A percentile compares a stretch with the other conserved stretches of the same genome.
phyloP scores from a whole-genome alignment of 2,329 filamentous ascomycete genomes.

The Colletotrichum nymphaeae region DNA sequence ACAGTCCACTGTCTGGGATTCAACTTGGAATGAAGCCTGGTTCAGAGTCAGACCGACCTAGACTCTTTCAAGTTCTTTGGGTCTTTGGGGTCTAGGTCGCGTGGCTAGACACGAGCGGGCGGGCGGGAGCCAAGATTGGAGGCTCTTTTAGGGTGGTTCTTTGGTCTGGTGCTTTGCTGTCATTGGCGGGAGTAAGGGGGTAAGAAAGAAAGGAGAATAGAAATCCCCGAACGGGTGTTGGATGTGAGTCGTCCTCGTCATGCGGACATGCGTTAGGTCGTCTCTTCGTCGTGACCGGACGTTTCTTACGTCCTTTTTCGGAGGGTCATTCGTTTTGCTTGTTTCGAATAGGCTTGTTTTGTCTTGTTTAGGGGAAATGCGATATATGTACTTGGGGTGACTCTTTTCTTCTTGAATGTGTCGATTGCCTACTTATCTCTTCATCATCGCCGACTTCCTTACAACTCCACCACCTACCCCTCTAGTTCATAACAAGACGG shows the following conservation, averaged over 20 bases:
- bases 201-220: neutral
- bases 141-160: slow-evolving; percentile 10
- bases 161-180: neutral
- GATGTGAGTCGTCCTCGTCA: neutral
- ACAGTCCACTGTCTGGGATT: too few relatives aligned
- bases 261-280: neutral
- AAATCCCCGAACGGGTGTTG: neutral
- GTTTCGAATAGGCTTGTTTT: neutral
- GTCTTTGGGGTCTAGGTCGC: neutral
- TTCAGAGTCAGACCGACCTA: neutral
- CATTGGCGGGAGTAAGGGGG: neutral
- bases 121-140: slow-evolving; percentile 34
- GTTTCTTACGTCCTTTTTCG: neutral
- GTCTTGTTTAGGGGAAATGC: neutral
- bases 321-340: neutral
- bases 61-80: neutral
- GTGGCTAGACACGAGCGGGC: neutral
- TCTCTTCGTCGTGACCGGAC: neutral
- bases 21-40: neutral
- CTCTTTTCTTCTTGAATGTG: neutral
- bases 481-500: neutral
- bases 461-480: neutral
- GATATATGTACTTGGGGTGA: neutral
- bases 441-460: neutral
- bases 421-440: neutral